Evolutionary conservation across 352 stramenopile genomes (phyloP).

Genomic region (Pythium vanterpoolii): DNA sequence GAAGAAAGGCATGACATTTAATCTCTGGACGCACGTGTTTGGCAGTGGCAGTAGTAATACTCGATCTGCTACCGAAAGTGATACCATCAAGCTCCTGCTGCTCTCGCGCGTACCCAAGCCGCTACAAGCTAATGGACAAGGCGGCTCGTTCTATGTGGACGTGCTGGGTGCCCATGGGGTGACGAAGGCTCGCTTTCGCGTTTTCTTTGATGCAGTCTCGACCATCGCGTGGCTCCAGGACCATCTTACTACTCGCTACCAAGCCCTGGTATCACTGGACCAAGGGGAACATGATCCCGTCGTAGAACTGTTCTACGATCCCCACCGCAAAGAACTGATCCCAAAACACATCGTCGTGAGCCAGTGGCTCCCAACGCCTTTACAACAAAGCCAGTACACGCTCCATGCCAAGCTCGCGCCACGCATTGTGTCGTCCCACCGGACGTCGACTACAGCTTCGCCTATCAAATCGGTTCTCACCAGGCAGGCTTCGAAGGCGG

Average conservation of each 20-base stretch:
- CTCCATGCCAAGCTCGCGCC: constrained; percentile 22
- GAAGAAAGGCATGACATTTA: constrained; percentile 1
- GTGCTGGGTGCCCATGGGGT: constrained; percentile 11
- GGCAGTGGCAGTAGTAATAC: background rate
- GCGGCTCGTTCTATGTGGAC: constrained; percentile 21
- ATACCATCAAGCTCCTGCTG: constrained; percentile 8
- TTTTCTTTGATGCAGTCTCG: constrained; percentile 29
- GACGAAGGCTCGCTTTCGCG: constrained; percentile 23
- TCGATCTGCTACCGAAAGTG: background rate
- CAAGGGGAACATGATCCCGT: background rate
- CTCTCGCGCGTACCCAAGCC: background rate
- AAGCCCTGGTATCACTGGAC: background rate
- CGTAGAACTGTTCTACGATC: constrained; percentile 31
- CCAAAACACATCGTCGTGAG: background rate
- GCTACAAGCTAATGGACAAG: background rate
- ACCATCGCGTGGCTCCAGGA: constrained; percentile 37
- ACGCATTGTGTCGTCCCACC: constrained; percentile 17
- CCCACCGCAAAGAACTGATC: constrained; percentile 18
- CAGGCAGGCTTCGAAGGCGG: background rate
- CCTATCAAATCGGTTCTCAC: background rate
- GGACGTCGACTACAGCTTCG: background rate
- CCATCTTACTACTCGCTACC: constrained; percentile 16
- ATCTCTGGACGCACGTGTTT: constrained; percentile 17
- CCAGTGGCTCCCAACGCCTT: background rate
- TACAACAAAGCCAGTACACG: background rate